Conservation (phyloP, 2,329 filamentous ascomycete genomes). For the Aspergillus persii region DNA sequence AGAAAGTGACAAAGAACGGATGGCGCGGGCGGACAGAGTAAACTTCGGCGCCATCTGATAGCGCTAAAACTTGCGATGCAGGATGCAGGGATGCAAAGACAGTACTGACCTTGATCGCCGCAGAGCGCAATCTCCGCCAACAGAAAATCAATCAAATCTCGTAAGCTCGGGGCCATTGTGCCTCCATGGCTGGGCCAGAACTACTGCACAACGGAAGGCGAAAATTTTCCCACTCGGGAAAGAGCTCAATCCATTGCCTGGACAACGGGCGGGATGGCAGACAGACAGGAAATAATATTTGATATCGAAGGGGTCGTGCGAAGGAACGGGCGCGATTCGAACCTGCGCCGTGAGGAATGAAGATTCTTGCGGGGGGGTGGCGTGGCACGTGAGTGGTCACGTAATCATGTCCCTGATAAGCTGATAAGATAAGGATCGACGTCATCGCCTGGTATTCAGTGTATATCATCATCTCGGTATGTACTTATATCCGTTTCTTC, state of each 20-base stretch:
- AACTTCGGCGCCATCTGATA: not conserved
- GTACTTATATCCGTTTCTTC: no score
- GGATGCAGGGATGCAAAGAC: constrained; percentile 1
- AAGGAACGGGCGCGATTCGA: constrained; percentile 29
- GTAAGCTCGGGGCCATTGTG: constrained; percentile 51
- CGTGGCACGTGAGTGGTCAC: not conserved
- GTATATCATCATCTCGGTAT: no score
- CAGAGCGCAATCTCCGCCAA: constrained; percentile 59
- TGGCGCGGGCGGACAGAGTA: not conserved
- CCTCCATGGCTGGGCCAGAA: constrained; percentile 13
- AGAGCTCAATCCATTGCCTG: constrained; percentile 7
- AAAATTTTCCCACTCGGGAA: constrained; percentile 4
- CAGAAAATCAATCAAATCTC: constrained; percentile 57
- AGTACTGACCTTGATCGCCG: constrained; percentile 50
- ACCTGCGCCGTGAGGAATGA: constrained; percentile 22
- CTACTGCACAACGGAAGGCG: not conserved
- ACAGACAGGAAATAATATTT: constrained; percentile 9
- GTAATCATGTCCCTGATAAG: not conserved
- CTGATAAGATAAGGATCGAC: not conserved
- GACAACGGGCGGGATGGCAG: not conserved
- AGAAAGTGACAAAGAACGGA: constrained; percentile 40
- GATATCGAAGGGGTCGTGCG: not conserved
- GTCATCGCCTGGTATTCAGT: no score
- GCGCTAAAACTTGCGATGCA: constrained; percentile 5
- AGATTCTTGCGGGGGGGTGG: not conserved